phyloP scores from a whole-genome alignment of 805 yeast genomes.

The Wickerhamomyces bovis region DNA sequence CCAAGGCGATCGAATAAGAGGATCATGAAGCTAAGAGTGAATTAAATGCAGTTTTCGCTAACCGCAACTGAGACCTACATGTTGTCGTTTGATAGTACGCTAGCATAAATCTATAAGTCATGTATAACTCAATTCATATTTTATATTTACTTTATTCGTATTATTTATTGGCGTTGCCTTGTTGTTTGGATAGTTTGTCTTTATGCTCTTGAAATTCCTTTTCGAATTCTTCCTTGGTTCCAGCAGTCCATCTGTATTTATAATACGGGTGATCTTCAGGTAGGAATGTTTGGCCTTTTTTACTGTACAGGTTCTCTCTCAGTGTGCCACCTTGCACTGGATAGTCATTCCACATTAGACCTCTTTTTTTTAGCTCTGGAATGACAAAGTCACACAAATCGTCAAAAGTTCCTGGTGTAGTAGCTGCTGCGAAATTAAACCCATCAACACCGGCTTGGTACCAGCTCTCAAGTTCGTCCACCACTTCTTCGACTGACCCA shows the following conservation, averaged over 20 bases:
- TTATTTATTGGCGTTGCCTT: constrained; percentile 1
- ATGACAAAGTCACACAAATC: constrained; percentile 30
- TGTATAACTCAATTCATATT: background rate
- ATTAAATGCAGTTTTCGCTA: constrained; percentile 26
- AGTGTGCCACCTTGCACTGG: constrained; percentile 28
- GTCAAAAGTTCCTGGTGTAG: constrained; percentile 32
- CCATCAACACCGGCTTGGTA: constrained; percentile 38
- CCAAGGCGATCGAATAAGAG: background rate
- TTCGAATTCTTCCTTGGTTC: constrained; percentile 25
- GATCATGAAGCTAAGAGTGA: background rate
- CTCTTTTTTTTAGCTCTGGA: constrained; percentile 31
- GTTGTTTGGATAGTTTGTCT: constrained; percentile 1
- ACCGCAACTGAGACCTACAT: constrained; percentile 27
- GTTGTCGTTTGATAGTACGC: constrained; percentile 31
- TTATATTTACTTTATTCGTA: no score
- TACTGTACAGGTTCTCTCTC: constrained; percentile 26
- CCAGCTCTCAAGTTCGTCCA: constrained; percentile 33
- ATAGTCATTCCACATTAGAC: constrained; percentile 31
- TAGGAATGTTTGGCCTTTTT: constrained; percentile 13
- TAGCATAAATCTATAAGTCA: constrained; percentile 21
- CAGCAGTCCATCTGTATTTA: constrained; percentile 20
- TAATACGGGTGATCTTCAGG: constrained; percentile 14
- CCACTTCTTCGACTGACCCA: constrained; percentile 33
- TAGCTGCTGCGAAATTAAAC: constrained; percentile 33
- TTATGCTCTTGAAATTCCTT: constrained; percentile 3